Percentiles rank a stretch among this genome's conserved stretches.
Conservation (phyloP, 768 basidiomycete genomes). For the Asterophora lycoperdoides region DNA sequence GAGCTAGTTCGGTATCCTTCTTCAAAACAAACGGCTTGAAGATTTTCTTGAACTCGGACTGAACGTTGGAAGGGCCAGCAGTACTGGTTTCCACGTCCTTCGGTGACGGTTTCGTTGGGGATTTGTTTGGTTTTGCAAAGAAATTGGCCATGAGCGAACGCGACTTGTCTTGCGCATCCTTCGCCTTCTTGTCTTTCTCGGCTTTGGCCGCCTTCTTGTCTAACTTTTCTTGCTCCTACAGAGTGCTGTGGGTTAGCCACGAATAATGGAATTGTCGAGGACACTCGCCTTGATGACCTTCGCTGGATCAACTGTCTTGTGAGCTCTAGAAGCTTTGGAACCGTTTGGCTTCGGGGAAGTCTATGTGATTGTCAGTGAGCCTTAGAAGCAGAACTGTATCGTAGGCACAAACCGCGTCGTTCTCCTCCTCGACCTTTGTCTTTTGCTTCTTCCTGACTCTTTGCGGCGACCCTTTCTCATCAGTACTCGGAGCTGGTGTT, state of each 20-base stretch:
- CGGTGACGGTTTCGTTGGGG: constrained; percentile 19
- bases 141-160: constrained; percentile 74
- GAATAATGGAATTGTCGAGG: not conserved
- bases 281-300: constrained; percentile 50
- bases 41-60: constrained; percentile 64
- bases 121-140: constrained; percentile 60
- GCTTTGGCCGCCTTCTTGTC: constrained; percentile 66
- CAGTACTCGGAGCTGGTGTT: constrained; percentile 22
- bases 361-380: not conserved
- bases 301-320: constrained; percentile 52
- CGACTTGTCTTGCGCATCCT: constrained; percentile 68
- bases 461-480: constrained; percentile 22
- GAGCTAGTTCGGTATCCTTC: constrained; percentile 70
- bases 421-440: constrained; percentile 34
- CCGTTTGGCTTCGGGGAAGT: constrained; percentile 9
- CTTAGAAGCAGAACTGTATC: not conserved
- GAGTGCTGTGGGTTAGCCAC: not conserved
- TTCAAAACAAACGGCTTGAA: constrained; percentile 81
- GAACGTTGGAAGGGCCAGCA: constrained; percentile 34
- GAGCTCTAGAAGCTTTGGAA: constrained; percentile 34
- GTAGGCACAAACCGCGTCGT: constrained; percentile 32
- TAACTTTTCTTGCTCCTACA: constrained; percentile 62
- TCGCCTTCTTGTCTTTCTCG: constrained; percentile 69
- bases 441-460: constrained; percentile 31
- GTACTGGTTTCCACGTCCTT: constrained; percentile 25